Conservation (phyloP, 1,139 yeast genomes). For the Pichia sp. region DNA sequence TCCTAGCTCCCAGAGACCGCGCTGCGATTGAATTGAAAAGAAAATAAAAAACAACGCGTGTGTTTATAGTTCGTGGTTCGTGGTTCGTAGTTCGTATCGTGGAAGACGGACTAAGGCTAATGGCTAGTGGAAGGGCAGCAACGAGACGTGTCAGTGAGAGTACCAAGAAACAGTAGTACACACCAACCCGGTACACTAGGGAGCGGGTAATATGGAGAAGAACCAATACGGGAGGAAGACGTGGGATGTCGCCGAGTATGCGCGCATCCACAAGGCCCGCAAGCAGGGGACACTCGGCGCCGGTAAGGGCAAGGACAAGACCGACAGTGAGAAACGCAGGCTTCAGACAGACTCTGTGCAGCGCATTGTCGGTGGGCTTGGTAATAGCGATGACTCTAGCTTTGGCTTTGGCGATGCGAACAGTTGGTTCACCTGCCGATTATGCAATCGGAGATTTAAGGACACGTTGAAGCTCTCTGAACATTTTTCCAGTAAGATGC, state of each 20-base stretch:
- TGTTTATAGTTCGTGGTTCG: too few relatives aligned
- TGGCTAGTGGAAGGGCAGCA: not conserved
- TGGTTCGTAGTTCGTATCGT: too few relatives aligned
- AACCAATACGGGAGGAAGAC: conserved; percentile 45
- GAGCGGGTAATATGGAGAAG: conserved; percentile 1
- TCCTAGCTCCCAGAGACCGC: too few relatives aligned
- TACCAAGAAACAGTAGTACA: too few relatives aligned
- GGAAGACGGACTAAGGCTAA: not conserved
- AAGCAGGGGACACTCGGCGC: not conserved
- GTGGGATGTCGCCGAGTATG: conserved; percentile 69
- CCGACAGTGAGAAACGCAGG: not conserved
- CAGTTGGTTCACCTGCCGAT: conserved; percentile 75
- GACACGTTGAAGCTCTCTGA: conserved; percentile 76
- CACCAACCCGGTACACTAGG: too few relatives aligned
- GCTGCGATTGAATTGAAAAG: too few relatives aligned
- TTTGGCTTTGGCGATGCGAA: conserved; percentile 34
- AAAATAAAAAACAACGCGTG: too few relatives aligned
- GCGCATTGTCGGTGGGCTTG: too few relatives aligned
- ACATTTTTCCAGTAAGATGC: conserved; percentile 70
- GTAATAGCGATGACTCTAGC: too few relatives aligned
- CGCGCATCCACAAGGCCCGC: conserved; percentile 33
- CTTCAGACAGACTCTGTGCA: too few relatives aligned
- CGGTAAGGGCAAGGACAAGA: not conserved
- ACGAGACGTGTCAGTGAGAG: too few relatives aligned
- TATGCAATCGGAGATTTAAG: conserved; percentile 70